phyloP scores from a whole-genome alignment of 163 green algal species.

The Prototheca wickerhamii region DNA sequence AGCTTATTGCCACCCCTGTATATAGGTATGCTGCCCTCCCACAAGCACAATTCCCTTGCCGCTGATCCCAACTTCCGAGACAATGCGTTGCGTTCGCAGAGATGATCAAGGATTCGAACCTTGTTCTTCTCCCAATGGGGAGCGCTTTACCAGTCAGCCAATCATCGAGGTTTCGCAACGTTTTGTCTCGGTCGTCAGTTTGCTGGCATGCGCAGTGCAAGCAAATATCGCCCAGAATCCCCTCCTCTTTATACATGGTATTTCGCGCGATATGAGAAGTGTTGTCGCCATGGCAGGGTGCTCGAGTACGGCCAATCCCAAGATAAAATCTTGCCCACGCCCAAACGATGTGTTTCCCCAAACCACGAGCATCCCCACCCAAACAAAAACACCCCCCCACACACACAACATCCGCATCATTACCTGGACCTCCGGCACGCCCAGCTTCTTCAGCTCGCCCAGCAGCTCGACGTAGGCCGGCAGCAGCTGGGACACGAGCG shows the following conservation, averaged over 20 bases:
- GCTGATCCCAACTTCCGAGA: not conserved
- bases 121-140: constrained; percentile 12
- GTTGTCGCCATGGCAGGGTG: too few relatives aligned
- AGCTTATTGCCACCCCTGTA: too few relatives aligned
- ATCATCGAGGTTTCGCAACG: constrained; percentile 12
- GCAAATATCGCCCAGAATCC: not conserved
- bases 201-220: not conserved
- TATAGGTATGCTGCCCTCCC: too few relatives aligned
- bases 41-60: not conserved
- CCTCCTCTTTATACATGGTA: too few relatives aligned
- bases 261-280: too few relatives aligned
- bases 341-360: not conserved
- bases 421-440: constrained; percentile 44
- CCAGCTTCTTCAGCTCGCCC: constrained; percentile 41
- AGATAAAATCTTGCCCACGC: too few relatives aligned
- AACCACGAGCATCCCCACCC: not conserved
- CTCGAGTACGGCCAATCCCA: too few relatives aligned
- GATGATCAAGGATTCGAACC: constrained; percentile 32
- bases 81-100: too few relatives aligned
- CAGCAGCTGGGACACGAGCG: constrained; percentile 46
- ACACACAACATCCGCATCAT: too few relatives aligned
- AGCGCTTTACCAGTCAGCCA: constrained; percentile 32
- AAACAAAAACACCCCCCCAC: not conserved
- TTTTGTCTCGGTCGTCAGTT: not conserved
- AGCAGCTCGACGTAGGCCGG: constrained; percentile 66